Conservation (phyloP, 352 stramenopile genomes). For the Phytopythium oedochilum region DNA sequence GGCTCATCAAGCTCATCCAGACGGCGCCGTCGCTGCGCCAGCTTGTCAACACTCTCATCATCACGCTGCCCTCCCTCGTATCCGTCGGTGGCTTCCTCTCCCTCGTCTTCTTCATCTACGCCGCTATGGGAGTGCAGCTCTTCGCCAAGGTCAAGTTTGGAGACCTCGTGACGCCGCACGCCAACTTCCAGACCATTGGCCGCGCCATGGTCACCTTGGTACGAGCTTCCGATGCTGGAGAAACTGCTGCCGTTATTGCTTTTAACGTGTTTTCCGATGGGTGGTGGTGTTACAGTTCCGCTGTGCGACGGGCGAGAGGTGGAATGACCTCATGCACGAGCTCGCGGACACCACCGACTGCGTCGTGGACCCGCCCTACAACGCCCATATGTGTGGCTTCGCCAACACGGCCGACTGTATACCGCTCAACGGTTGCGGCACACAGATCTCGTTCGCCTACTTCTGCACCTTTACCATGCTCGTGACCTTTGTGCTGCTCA, state of each 20-base stretch:
- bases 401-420: slow-evolving; percentile 25
- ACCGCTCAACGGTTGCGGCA: slow-evolving; percentile 52
- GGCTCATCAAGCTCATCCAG: slow-evolving; percentile 67
- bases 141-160: slow-evolving; percentile 67
- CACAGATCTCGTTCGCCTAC: slow-evolving; percentile 39
- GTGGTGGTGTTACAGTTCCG: slow-evolving; percentile 33
- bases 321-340: slow-evolving; percentile 86
- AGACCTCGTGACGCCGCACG: slow-evolving; percentile 50
- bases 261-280: background rate
- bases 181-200: slow-evolving; percentile 82
- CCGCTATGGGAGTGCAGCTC: slow-evolving; percentile 79
- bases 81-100: slow-evolving; percentile 81
- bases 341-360: slow-evolving; percentile 30
- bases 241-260: background rate
- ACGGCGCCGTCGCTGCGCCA: slow-evolving; percentile 62
- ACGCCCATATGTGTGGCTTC: slow-evolving; percentile 45
- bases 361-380: slow-evolving; percentile 20
- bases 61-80: slow-evolving; percentile 63
- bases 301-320: slow-evolving; percentile 86
- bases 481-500: slow-evolving; percentile 80
- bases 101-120: slow-evolving; percentile 88
- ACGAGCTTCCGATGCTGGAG: background rate
- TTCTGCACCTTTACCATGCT: slow-evolving; percentile 81
- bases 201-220: slow-evolving; percentile 77
- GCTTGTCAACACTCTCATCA: slow-evolving; percentile 80